phyloP scores from a whole-genome alignment of 176 grass and related monocot genomes.

The Lolium multiflorum region DNA sequence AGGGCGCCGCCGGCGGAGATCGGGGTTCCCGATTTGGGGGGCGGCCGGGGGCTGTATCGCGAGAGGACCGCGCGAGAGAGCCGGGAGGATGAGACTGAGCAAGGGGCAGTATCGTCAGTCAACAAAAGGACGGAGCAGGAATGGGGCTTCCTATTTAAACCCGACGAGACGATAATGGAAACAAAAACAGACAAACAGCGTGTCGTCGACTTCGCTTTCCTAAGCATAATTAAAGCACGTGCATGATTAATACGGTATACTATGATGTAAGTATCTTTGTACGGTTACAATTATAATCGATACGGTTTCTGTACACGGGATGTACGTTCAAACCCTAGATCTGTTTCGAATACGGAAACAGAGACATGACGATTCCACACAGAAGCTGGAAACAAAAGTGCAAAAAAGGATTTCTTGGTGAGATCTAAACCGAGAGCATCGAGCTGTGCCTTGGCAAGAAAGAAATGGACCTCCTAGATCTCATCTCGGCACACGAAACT shows the following conservation, averaged over 20 bases:
- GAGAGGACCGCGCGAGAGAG: slow-evolving; percentile 25
- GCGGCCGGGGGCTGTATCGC: slow-evolving; percentile 27
- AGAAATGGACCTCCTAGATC: neutral
- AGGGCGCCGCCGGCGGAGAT: slow-evolving; percentile 38
- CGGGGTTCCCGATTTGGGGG: slow-evolving; percentile 39
- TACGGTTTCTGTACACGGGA: neutral
- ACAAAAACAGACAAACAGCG: neutral
- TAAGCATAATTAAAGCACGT: neutral
- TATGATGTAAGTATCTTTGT: too few species aligned
- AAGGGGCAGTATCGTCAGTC: slow-evolving; percentile 47
- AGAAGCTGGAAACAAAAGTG: neutral
- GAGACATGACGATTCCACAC: too few species aligned
- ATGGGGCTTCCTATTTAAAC: slow-evolving; percentile 25
- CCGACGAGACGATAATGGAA: neutral
- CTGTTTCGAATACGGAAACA: too few species aligned
- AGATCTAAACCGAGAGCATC: too few species aligned
- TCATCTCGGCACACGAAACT: too few species aligned
- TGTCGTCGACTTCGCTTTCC: neutral
- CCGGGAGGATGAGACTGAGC: slow-evolving; percentile 42
- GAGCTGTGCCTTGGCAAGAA: neutral
- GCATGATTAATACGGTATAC: too few species aligned
- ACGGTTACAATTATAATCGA: too few species aligned
- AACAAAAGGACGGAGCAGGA: slow-evolving; percentile 12
- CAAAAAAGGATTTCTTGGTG: neutral
- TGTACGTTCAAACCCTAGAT: neutral